Evolutionary conservation across 2,329 filamentous ascomycete species (phyloP).

Genomic region (Sphaerostilbella broomeana): DNA sequence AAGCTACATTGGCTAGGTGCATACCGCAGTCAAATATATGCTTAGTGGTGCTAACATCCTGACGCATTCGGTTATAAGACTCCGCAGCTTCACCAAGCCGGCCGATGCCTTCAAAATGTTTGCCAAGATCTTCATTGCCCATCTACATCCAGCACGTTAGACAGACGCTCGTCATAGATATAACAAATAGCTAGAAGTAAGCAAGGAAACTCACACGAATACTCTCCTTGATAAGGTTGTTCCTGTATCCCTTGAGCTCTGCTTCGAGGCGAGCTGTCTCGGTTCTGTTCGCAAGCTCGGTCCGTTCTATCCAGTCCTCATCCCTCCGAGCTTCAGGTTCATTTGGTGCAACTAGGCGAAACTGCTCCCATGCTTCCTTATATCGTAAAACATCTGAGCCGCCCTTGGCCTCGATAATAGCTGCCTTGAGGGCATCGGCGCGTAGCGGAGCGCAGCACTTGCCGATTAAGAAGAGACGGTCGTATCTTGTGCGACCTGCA

Average conservation of each 20-base stretch:
- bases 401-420: constrained; percentile 66
- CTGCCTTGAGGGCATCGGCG: constrained; percentile 72
- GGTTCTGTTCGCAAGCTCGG: constrained; percentile 57
- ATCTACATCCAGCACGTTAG: constrained; percentile 51
- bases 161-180: not conserved
- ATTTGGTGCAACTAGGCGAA: constrained; percentile 56
- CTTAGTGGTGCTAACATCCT: constrained; percentile 75
- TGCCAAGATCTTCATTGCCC: constrained; percentile 87
- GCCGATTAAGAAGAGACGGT: constrained; percentile 78
- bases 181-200: not conserved
- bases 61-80: constrained; percentile 78
- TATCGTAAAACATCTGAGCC: constrained; percentile 71
- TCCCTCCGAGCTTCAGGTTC: constrained; percentile 65
- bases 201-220: constrained; percentile 57
- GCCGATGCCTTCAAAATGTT: constrained; percentile 73
- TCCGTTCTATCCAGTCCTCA: constrained; percentile 65
- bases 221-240: constrained; percentile 95
- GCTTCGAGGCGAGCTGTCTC: constrained; percentile 72
- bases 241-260: constrained; percentile 88
- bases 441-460: constrained; percentile 68
- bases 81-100: constrained; percentile 67
- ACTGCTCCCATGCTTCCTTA: constrained; percentile 56
- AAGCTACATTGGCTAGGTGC: constrained; percentile 66
- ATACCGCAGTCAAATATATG: constrained; percentile 79
- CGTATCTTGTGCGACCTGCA: constrained; percentile 72